Evolutionary conservation across 2,329 filamentous ascomycete genomes (phyloP).

Genomic region (Aspergillus versicolor): DNA sequence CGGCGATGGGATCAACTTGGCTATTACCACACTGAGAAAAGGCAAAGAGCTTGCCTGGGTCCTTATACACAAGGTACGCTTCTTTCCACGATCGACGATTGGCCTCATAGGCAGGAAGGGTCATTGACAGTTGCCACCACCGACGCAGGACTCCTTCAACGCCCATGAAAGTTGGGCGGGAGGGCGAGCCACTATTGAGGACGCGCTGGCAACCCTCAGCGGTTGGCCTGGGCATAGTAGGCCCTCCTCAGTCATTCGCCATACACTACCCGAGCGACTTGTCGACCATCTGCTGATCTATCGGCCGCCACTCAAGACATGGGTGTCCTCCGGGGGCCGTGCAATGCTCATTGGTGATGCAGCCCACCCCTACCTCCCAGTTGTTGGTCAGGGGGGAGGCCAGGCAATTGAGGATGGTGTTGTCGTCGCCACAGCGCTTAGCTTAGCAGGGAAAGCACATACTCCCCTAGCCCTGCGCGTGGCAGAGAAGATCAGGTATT

Average conservation of each 20-base stretch:
- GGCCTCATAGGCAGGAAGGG: no score
- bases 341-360: not conserved
- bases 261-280: not conserved
- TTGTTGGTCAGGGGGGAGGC: not conserved
- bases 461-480: not conserved
- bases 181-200: not conserved
- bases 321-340: not conserved
- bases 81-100: no score
- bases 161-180: not conserved
- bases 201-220: not conserved
- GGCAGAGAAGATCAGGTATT: not conserved
- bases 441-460: not conserved
- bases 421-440: not conserved
- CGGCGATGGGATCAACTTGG: no score
- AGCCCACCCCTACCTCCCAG: not conserved
- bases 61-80: no score
- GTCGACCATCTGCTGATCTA: not conserved
- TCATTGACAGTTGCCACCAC: no score
- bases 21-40: no score
- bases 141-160: no score
- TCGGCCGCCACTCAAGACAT: not conserved
- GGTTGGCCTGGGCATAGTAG: not conserved
- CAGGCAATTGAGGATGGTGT: not conserved
- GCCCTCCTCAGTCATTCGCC: not conserved
- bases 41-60: no score